A percentile compares a stretch with the other conserved stretches of the same genome.
phyloP scores from a whole-genome alignment of 2,329 filamentous ascomycete genomes.

The Gnomoniopsis sp. region DNA sequence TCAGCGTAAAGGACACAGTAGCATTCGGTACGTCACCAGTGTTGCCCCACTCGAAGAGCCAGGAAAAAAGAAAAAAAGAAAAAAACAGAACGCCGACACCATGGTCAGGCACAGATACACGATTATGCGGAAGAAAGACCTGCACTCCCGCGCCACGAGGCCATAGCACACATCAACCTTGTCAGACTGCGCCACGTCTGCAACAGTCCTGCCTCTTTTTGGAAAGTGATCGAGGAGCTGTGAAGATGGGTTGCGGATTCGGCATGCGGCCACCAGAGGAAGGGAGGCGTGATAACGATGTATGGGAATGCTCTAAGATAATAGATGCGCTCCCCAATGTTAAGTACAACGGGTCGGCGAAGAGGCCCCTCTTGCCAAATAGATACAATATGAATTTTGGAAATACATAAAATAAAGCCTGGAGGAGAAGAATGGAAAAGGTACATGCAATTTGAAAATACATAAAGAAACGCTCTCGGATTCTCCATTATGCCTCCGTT shows the following conservation, averaged over 20 bases:
- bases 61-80: background rate
- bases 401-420: too few species aligned
- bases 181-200: background rate
- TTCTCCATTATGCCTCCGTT: too few species aligned
- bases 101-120: background rate
- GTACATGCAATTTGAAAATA: too few species aligned
- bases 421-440: too few species aligned
- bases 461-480: too few species aligned
- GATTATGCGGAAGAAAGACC: background rate
- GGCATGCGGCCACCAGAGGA: background rate
- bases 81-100: background rate
- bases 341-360: too few species aligned
- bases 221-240: background rate
- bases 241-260: slow-evolving; percentile 1
- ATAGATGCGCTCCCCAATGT: too few species aligned
- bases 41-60: background rate
- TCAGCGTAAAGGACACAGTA: background rate
- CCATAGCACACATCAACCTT: slow-evolving; percentile 1
- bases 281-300: background rate
- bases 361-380: too few species aligned
- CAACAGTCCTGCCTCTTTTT: background rate
- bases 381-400: too few species aligned
- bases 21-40: background rate
- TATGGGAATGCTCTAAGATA: background rate
- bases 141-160: background rate